Evolutionary conservation across 495 filamentous ascomycete genomes (phyloP).

Genomic region (Xylaria grammica): DNA sequence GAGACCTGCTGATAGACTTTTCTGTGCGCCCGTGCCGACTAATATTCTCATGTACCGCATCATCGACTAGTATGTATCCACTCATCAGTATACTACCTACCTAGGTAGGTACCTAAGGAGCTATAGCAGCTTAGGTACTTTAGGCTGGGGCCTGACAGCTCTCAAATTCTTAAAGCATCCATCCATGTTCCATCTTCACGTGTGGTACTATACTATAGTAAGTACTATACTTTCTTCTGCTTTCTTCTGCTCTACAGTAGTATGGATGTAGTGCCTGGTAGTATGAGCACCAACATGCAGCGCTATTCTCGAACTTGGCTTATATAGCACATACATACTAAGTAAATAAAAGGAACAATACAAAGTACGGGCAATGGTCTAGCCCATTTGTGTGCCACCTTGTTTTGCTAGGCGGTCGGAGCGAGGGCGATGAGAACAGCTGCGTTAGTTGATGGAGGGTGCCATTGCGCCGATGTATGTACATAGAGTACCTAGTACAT

Average conservation of each 20-base stretch:
- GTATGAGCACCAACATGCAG: too few species aligned
- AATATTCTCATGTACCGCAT: neutral
- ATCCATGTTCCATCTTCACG: slow-evolving; percentile 1
- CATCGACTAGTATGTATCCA: neutral
- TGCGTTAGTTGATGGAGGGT: slow-evolving; percentile 12
- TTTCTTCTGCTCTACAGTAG: too few species aligned
- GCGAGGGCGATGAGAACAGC: slow-evolving; percentile 3
- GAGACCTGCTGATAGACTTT: too few species aligned
- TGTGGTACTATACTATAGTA: neutral
- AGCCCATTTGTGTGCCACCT: slow-evolving; percentile 10
- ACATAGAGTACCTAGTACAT: neutral
- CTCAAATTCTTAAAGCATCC: neutral
- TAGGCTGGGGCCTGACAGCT: neutral
- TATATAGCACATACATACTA: too few species aligned
- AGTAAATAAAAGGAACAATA: too few species aligned
- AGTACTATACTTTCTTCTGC: neutral
- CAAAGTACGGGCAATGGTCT: too few species aligned
- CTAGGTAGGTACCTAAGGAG: neutral
- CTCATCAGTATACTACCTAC: too few species aligned
- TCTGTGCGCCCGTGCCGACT: neutral
- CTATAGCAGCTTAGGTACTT: too few species aligned
- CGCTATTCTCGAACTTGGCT: too few species aligned
- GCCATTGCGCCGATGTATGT: slow-evolving; percentile 11
- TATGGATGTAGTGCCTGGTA: too few species aligned
- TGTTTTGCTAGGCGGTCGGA: slow-evolving; percentile 16